Evolutionary conservation across 2,329 filamentous ascomycete species (phyloP).

Genomic region (Neofusicoccum kwambonambiense): DNA sequence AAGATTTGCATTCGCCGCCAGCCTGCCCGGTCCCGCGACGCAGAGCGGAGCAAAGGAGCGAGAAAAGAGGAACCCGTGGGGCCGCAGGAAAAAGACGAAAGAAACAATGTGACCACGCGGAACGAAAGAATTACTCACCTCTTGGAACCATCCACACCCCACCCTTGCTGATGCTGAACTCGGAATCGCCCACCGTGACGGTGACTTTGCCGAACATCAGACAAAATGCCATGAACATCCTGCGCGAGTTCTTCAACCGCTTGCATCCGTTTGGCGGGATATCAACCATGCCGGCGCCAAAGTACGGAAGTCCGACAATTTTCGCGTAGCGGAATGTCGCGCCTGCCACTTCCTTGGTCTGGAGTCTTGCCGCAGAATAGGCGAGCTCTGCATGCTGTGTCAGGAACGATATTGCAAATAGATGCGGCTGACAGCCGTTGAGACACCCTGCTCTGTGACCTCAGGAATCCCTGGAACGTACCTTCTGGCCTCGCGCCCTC

Average conservation of each 20-base stretch:
- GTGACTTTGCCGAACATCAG: slow-evolving; percentile 79
- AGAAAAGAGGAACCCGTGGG: not conserved
- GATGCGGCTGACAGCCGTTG: not conserved
- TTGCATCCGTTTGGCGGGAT: slow-evolving; percentile 81
- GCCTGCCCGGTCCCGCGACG: slow-evolving; percentile 4
- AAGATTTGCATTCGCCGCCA: slow-evolving; percentile 8
- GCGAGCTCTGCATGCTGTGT: slow-evolving; percentile 52
- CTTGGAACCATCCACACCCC: slow-evolving; percentile 93
- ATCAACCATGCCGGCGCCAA: slow-evolving; percentile 87
- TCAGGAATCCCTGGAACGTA: slow-evolving; percentile 21
- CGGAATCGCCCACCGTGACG: slow-evolving; percentile 72
- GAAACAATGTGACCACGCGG: slow-evolving; percentile 1
- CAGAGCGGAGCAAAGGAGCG: not conserved
- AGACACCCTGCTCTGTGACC: slow-evolving; percentile 29
- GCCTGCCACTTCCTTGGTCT: slow-evolving; percentile 58
- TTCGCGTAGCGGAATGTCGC: slow-evolving; percentile 86
- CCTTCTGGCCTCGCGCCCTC: slow-evolving; percentile 57
- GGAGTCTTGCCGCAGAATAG: slow-evolving; percentile 57
- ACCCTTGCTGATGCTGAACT: slow-evolving; percentile 81
- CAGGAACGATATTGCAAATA: not conserved
- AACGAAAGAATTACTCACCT: slow-evolving; percentile 60
- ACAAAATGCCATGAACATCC: slow-evolving; percentile 97
- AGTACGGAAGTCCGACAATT: slow-evolving; percentile 74
- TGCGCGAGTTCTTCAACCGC: slow-evolving; percentile 84
- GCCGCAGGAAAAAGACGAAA: not conserved